Base-by-base conservation (phyloP, 176 grass and related monocot species). In the Oryza nivara region DNA sequence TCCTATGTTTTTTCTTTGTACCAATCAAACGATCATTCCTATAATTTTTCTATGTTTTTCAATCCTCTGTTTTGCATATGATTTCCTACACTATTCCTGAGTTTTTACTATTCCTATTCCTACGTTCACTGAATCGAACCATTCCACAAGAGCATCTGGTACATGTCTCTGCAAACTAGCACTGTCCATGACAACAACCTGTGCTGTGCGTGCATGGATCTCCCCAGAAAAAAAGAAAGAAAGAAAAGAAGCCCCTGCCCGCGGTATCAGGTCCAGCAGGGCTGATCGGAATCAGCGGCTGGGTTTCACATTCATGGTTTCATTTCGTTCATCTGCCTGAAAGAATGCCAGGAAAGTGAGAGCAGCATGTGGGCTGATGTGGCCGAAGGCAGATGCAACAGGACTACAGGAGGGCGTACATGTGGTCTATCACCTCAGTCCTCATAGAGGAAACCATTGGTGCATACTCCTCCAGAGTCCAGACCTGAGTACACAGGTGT, bases 121-220 rank as follows among this genome's bases (percentile, higher is more conserved):
- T 26, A 70, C 23, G 65, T 71, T 58, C 46, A 40, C n/a, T 41
- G 47, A 70, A 81, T 70, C 47, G 15, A 52, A 34, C 78, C 44
- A 12, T 70, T 12, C 45, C 46, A 19, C 66, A 25, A 6, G 79
- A 43, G 4, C 47, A n/a, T 70, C 67, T 8, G 32, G 67, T 70
- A 48, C 79, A 69, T 13, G 49, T 69, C 47, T 26, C 32, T 70
- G 65, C 28, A 61, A 80, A 6, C 4, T 7, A 25, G 1, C 70
- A 28, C 70, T 73, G 5, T 25, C 45, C 3, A 14, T 26, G 70
- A 56, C 19, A 19, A 52, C 15, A n/a, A 8, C 17, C 16, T 23
- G 52, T n/a, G 20, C 10, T 23, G 52, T n/a, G 20, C 58, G n/a
- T 63, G 58, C 58, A 23, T 23, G n/a, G 58, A 63, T 63, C n/a